phyloP scores from a whole-genome alignment of 352 stramenopile species.

The Aphanomyces euteiches region DNA sequence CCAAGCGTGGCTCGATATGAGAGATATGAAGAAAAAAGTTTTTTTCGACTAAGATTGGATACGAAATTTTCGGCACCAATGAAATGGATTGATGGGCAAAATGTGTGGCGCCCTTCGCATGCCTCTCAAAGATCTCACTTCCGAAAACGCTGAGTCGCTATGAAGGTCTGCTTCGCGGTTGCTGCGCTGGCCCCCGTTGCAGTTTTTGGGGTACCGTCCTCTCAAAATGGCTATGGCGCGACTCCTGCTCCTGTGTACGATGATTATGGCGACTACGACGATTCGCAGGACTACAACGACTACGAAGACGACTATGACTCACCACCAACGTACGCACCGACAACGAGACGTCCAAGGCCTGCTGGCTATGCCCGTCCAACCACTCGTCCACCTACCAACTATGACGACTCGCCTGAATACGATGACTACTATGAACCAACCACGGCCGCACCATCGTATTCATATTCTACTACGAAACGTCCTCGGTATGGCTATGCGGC shows the following conservation, averaged over 20 bases:
- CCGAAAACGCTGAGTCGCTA: background rate
- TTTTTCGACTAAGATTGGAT: background rate
- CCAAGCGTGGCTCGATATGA: background rate
- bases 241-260: too few relatives aligned
- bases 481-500: too few relatives aligned
- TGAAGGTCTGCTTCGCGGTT: constrained; percentile 7
- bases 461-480: background rate
- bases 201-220: too few relatives aligned
- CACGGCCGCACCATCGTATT: background rate
- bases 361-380: too few relatives aligned
- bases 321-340: too few relatives aligned
- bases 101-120: background rate
- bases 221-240: too few relatives aligned
- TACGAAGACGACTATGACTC: too few relatives aligned
- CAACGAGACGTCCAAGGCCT: too few relatives aligned
- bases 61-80: constrained; percentile 18
- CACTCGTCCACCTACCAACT: too few relatives aligned
- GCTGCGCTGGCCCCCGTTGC: background rate
- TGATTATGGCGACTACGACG: too few relatives aligned
- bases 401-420: background rate
- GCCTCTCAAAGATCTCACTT: constrained; percentile 12
- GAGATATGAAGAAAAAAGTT: too few relatives aligned
- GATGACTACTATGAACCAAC: background rate
- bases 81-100: background rate
- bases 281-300: too few relatives aligned